Base-by-base conservation (phyloP, 2,329 filamentous ascomycete species). In the Atkinsonella texensis region DNA sequence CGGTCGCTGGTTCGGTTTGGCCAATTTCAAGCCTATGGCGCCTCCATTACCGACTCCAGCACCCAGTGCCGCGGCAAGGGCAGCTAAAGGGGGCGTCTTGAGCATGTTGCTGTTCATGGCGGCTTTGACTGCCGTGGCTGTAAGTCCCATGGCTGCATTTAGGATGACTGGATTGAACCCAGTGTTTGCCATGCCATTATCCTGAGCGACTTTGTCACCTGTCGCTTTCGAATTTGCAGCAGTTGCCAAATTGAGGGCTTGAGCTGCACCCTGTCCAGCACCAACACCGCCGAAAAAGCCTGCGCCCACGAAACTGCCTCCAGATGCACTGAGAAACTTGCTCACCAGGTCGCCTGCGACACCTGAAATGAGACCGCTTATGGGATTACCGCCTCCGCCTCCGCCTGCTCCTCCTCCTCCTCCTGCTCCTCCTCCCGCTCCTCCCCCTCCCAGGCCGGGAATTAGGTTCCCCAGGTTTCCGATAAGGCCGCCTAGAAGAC, bases 151-250 rank as follows among this genome's bases (percentile, higher is more conserved):
- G 39, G 60, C 62, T 7, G 62, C 55, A 46, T 61, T 64, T 49
- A 64, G 59, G 45, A 67, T 55, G 2, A 58, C 53, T 0, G 62
- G 59, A 50, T 65, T 65, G 18, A 67, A 54, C 15, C 63, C 62
- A 9, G 58, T 60, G 11, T 56, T 58, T 10, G 59, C 47, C 58
- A 63, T 59, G n/a, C 57, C 56, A 54, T 64, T 66, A 18, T 62
- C 58, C 15, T 58, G 49, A 1, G 59, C 59, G 3, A 62, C 59
- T 50, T 55, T 56, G 15, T 56, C 53, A 1, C 54, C 58, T 6
- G 55, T 38, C 6, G 48, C 17, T 35, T 53, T 58, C 18, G 55
- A 53, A 28, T 45, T 50, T 1, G 50, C 50, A 4, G 52, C 45
- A 1, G 59, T 46, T 2, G 56, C 54, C 23, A 63, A 49, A 39